Conservation (phyloP, 345 rosid species). For the Sonneratia caseolaris region DNA sequence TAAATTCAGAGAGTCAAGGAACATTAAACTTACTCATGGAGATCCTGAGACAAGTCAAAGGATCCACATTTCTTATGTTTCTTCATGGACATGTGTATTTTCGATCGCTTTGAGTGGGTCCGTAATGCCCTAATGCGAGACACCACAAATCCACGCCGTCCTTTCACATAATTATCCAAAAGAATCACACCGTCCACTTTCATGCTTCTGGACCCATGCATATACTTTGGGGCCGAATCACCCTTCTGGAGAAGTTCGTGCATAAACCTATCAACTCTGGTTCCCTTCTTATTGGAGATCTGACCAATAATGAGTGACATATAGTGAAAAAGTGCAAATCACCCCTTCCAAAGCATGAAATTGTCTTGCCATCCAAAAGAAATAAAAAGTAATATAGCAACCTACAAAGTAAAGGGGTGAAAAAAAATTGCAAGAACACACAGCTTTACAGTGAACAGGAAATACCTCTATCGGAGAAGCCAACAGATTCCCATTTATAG, state of each 20-base stretch:
- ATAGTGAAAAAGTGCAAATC: neutral
- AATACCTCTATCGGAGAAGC: constrained; percentile 37
- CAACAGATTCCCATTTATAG: constrained; percentile 52
- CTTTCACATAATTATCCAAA: constrained; percentile 63
- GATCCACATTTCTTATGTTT: constrained; percentile 59
- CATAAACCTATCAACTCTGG: constrained; percentile 44
- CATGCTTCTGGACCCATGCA: constrained; percentile 55
- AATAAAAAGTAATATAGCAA: neutral
- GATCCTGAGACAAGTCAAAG: constrained; percentile 37
- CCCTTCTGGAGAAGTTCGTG: constrained; percentile 71
- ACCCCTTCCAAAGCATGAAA: neutral
- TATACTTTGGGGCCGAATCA: constrained; percentile 70
- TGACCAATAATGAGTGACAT: constrained; percentile 12
- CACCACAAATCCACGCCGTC: constrained; percentile 29
- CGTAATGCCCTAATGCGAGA: constrained; percentile 33
- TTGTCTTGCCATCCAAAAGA: neutral
- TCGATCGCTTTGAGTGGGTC: constrained; percentile 67
- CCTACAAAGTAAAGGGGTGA: neutral
- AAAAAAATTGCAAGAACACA: neutral
- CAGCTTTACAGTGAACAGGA: neutral
- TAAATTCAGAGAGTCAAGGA: neutral
- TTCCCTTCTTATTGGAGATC: constrained; percentile 47
- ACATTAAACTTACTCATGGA: constrained; percentile 42
- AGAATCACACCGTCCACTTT: constrained; percentile 66
- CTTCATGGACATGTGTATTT: constrained; percentile 66